Evolutionary conservation across 2,329 filamentous ascomycete genomes (phyloP).

Genomic region (Aspergillus texensis): DNA sequence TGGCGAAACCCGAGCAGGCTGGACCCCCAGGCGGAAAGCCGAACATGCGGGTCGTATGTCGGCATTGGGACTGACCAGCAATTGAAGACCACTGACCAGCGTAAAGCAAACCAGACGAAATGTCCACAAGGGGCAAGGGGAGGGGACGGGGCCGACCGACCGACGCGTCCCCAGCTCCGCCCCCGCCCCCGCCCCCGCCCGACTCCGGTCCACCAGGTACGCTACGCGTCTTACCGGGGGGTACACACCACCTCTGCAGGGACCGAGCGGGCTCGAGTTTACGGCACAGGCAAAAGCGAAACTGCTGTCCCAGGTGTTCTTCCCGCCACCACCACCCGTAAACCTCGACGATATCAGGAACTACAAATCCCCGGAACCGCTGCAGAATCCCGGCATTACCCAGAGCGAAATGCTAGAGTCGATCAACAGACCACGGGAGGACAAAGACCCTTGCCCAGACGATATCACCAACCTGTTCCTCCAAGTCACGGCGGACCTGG

Average conservation of each 20-base stretch:
- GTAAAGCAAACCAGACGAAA: too few species aligned
- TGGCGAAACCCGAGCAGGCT: too few species aligned
- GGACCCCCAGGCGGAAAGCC: too few species aligned
- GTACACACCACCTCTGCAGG: background rate
- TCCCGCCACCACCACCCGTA: background rate
- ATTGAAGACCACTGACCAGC: too few species aligned
- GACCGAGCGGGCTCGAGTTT: background rate
- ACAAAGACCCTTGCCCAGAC: constrained; percentile 17
- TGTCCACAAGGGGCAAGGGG: too few species aligned
- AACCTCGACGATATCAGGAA: background rate
- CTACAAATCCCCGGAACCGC: too few species aligned
- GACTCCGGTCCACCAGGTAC: background rate
- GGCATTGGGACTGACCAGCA: too few species aligned
- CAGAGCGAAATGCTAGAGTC: background rate
- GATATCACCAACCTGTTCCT: constrained; percentile 10
- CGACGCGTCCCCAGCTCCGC: too few species aligned
- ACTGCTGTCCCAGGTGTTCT: background rate
- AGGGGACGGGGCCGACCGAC: too few species aligned
- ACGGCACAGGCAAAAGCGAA: background rate
- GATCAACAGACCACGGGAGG: background rate
- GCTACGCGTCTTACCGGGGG: too few species aligned
- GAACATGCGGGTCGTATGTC: too few species aligned
- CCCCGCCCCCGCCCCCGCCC: too few species aligned
- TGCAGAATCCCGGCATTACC: background rate
- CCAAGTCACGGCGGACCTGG: background rate